Percentiles rank a stretch among this genome's conserved stretches.
Evolutionary conservation across 2,329 filamentous ascomycete genomes (phyloP).

Genomic region (Aspergillus sp.): DNA sequence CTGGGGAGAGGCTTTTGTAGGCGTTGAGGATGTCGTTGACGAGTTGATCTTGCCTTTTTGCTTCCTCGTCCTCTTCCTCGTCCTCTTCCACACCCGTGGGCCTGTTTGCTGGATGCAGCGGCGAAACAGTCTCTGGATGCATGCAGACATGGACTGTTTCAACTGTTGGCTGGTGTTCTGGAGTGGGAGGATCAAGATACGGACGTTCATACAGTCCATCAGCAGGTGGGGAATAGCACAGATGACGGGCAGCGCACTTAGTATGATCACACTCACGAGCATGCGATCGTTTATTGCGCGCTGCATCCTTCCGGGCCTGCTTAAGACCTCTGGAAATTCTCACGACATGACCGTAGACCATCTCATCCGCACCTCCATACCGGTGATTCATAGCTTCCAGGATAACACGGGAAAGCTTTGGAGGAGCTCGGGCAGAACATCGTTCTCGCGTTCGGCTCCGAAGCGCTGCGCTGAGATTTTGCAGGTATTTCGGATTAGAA

Average conservation of each 20-base stretch:
- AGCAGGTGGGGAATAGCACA: too few species aligned
- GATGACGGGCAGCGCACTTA: neutral
- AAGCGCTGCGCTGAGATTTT: constrained; percentile 30
- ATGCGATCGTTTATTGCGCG: neutral
- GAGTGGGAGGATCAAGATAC: too few species aligned
- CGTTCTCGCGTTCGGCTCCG: constrained; percentile 31
- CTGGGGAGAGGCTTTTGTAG: neutral
- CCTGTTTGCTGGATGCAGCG: too few species aligned
- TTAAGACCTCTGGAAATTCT: constrained; percentile 10
- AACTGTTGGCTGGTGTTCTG: neutral
- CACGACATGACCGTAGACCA: neutral
- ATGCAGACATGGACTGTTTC: neutral
- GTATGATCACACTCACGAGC: neutral
- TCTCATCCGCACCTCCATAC: neutral
- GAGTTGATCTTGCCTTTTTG: neutral
- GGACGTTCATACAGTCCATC: neutral
- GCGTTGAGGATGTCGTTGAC: neutral
- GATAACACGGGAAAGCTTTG: constrained; percentile 30
- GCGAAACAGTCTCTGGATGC: neutral
- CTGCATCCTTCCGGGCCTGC: constrained; percentile 14
- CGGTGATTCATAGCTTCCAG: constrained; percentile 27
- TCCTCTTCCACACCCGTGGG: neutral
- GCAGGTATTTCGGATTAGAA: constrained; percentile 23
- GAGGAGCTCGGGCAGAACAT: constrained; percentile 18
- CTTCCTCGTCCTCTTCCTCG: neutral